Evolutionary conservation across 345 rosid genomes (phyloP), one percentile per base, ranked within the genome.

Genomic region (Geranium brycei): DNA sequence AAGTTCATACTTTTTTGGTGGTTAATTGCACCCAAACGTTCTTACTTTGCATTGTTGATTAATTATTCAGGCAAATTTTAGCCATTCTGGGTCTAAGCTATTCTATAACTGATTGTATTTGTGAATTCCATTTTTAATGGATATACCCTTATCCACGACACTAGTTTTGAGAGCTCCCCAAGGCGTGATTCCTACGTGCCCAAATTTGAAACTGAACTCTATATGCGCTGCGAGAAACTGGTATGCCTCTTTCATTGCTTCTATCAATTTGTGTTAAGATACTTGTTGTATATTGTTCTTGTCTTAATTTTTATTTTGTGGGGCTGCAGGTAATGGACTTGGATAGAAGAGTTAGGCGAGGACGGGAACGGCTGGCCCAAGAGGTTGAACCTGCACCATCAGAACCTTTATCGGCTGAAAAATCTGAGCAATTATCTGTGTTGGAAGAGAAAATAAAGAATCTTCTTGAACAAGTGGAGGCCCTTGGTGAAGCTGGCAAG

Each of bases 401-500:
- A n/a, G 76, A 83, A 66, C 82, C 88, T 0, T 66, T 88, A 61
- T 81, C 97, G 32, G 87, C 83, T n/a, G 96, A 87, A 67, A 93
- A 93, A 73, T 75, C 92, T 69, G 95, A 90, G 77, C 96, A 81
- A 63, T 61, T 93, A 66, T 77, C 96, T 68, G 84, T 85, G 51
- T 68, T 91, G 80, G 97, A 95, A 82, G 97, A 88, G 75, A 91
- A 91, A 75, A 80, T 91, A 64, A 95, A 95, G 78, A 88, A 87
- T 73, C 81, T 91, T 56, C 82, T 95, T 57, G 99, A 83, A 72
- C 99, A 95, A 79, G 99, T 91, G 64, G 99, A 95, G 69, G 74
- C 85, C 58, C 95, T 95, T 59, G 99, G 99, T 62, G 99, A 95
- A 82, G 89, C 85, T 75, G 99, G 97, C 60, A 91, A 95, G 81